Base-by-base conservation (phyloP, 2,329 filamentous ascomycete species). In the Ilyonectria destructans region DNA sequence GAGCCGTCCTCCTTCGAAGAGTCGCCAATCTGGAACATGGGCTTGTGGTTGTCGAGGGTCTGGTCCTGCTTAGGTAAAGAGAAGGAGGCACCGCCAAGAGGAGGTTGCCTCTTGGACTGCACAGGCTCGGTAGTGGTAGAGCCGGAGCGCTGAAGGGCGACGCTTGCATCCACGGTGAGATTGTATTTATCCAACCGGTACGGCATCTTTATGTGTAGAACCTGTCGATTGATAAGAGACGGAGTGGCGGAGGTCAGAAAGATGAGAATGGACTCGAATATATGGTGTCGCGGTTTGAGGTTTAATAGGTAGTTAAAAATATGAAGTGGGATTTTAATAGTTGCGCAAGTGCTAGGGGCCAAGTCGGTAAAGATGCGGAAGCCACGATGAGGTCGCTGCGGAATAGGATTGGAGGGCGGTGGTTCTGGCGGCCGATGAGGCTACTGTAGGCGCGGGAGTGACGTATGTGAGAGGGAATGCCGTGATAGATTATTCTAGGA, bases 91-190 rank as follows among this genome's bases (percentile, higher is more conserved):
- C 29, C 90, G 56, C 95, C 95, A 7, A 97, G 87, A 6, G 88
- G 89, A 79, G 83, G 82, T 71, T 82, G 82, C 81, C 89, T 90
- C 85, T 90, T 91, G 57, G 90, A 87, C 74, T 89, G 89, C 75
- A 94, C 92, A 72, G 89, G 89, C 62, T 86, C 82, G 64, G 82
- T 82, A 6, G 84, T 84, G 23, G 84, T 82, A 12, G 84, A 85
- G 62, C 82, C 84, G 2, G 83, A 82, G 33, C 81, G 82, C 73
- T 82, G 77, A 75, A 77, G 84, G 74, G 73, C 76, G 75, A 96
- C 92, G 80, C 92, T 93, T 72, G 94, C 91, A 85, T 98, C 95
- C 81, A 98, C 93, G 70, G 94, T 95, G 79, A 98, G 87, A 80
- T 98, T 93, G 78, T 96, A 93, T 69, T 92, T 92, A 82, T 93